Evolutionary conservation across 2,329 filamentous ascomycete species (phyloP).

Genomic region (Trichoderma oligosporum): DNA sequence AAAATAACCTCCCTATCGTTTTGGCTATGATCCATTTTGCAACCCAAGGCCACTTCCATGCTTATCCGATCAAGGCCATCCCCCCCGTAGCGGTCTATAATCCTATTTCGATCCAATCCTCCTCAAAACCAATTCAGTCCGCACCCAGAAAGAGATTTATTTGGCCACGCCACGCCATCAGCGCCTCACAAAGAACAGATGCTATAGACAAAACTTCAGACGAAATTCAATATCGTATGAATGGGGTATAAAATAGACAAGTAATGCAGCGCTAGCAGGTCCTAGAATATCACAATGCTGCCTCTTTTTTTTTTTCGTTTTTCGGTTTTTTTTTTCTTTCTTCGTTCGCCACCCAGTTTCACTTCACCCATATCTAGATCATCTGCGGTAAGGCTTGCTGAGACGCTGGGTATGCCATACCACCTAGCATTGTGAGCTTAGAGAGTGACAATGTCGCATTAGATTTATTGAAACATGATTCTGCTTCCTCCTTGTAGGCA

Average conservation of each 20-base stretch:
- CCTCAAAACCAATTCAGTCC: background rate
- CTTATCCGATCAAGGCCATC: background rate
- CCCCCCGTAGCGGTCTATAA: background rate
- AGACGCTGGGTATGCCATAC: conserved; percentile 3
- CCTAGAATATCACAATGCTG: background rate
- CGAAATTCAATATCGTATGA: background rate
- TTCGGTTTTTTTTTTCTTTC: conserved; percentile 1
- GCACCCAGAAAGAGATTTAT: background rate
- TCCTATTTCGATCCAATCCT: background rate
- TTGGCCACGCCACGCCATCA: background rate
- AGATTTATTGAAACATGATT: conserved; percentile 47
- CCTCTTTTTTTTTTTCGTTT: background rate
- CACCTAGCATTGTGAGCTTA: conserved; percentile 49
- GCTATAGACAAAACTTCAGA: conserved; percentile 10
- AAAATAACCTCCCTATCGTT: background rate
- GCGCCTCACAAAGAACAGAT: background rate
- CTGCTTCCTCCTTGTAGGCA: conserved; percentile 32
- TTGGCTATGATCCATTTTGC: background rate
- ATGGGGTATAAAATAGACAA: conserved; percentile 17
- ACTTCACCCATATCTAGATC: conserved; percentile 23
- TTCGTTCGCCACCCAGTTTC: background rate
- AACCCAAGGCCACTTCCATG: background rate
- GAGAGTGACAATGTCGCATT: conserved; percentile 63
- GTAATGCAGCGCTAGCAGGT: conserved; percentile 9
- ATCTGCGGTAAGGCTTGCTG: conserved; percentile 27